Conservation (phyloP, 768 basidiomycete species). For the Leucosporidium scottii region DNA sequence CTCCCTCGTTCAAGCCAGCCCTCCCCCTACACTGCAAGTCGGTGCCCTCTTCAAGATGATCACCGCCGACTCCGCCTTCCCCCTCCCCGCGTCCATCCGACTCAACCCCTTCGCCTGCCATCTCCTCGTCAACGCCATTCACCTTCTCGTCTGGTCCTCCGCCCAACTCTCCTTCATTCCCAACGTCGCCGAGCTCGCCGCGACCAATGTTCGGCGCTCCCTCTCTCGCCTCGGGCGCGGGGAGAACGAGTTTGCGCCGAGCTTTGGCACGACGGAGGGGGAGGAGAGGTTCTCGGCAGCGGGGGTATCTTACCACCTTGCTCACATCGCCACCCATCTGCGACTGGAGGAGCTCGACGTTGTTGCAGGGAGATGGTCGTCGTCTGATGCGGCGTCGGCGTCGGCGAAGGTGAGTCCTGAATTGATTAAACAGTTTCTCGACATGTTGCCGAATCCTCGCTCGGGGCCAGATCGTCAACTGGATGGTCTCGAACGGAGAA, state of each 20-base stretch:
- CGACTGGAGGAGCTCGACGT: slow-evolving; percentile 1
- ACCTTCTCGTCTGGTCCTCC: background rate
- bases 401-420: no score
- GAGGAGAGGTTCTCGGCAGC: background rate
- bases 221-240: background rate
- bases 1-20: no score
- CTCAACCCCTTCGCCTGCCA: no score
- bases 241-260: background rate
- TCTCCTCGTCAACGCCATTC: no score
- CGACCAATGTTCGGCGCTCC: slow-evolving; percentile 1
- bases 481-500: background rate
- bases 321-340: slow-evolving; percentile 1
- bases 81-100: no score
- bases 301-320: background rate
- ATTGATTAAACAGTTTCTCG: no score
- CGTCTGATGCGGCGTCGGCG: background rate
- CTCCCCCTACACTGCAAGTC: no score
- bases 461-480: background rate
- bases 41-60: no score
- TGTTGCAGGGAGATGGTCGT: background rate
- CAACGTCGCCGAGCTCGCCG: background rate
- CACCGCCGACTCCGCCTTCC: no score
- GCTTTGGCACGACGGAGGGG: background rate
- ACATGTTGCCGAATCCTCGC: no score
- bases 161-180: background rate